These are phyloP conservation scores for Xerocomus minutiporus DNA, from an alignment of 1,284 basidiomycete species.

Conservation along the genomic window DNA sequence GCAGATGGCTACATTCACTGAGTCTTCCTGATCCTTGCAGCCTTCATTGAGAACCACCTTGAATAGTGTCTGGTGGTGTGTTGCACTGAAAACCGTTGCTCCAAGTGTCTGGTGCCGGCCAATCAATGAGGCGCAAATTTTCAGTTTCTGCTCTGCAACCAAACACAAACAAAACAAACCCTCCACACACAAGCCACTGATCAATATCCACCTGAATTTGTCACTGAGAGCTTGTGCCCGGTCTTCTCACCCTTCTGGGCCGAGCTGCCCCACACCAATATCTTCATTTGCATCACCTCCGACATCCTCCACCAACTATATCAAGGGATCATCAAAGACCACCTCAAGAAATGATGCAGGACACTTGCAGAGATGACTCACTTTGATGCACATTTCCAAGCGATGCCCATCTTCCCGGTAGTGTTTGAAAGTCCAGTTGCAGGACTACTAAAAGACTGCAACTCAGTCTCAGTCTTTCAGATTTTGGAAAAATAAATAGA, in stretches of 20 bases:
- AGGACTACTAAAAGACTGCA: no score
- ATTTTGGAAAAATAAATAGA: no score
- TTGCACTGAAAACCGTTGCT: slow-evolving; percentile 14
- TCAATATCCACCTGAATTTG: background rate
- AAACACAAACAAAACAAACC: background rate
- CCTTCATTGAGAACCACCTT: slow-evolving; percentile 4
- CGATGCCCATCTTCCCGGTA: background rate
- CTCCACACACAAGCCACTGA: background rate
- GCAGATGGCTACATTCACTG: slow-evolving; percentile 11
- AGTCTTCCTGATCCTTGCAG: slow-evolving; percentile 10
- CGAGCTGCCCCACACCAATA: background rate
- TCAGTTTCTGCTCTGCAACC: background rate
- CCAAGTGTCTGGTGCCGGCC: background rate
- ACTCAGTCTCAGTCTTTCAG: no score
- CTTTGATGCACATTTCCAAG: background rate
- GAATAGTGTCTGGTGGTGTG: slow-evolving; percentile 13
- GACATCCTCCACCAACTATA: background rate
- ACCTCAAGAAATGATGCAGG: background rate
- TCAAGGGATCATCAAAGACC: background rate
- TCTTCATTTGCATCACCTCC: background rate
- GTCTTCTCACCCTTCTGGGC: background rate
- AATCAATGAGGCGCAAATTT: background rate
- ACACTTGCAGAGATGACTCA: background rate
- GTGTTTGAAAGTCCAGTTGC: no score
- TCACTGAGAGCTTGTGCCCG: background rate